These are phyloP conservation scores for Aspergillus amoenus DNA, from an alignment of 2,329 filamentous ascomycete species.

Conservation along the genomic window DNA sequence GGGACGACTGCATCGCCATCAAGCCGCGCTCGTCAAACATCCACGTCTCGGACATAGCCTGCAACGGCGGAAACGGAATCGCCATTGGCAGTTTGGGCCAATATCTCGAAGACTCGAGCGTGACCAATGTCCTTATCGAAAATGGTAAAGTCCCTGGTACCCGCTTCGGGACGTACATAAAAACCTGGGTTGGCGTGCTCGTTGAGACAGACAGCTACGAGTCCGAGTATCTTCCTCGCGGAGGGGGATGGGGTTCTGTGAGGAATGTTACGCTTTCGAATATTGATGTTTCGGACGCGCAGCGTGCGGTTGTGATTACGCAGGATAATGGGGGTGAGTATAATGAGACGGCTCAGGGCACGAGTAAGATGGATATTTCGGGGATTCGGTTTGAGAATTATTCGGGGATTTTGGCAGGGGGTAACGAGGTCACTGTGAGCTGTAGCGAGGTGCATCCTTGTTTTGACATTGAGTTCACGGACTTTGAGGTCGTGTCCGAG, in stretches of 20 bases:
- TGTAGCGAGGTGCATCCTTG: background rate
- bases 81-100: constrained; percentile 56
- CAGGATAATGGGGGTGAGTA: constrained; percentile 49
- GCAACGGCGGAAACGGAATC: constrained; percentile 53
- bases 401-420: constrained; percentile 36
- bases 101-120: constrained; percentile 55
- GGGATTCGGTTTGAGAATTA: constrained; percentile 55
- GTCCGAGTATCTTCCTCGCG: constrained; percentile 48
- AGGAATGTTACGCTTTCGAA: constrained; percentile 53
- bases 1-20: constrained; percentile 61
- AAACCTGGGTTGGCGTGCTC: constrained; percentile 55
- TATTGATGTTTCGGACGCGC: constrained; percentile 50
- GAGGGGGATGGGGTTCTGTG: constrained; percentile 56
- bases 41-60: constrained; percentile 54
- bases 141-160: constrained; percentile 47
- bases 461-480: background rate
- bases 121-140: constrained; percentile 50
- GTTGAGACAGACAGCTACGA: constrained; percentile 51
- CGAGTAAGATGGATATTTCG: constrained; percentile 51
- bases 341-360: constrained; percentile 49
- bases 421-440: background rate
- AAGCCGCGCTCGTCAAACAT: constrained; percentile 65
- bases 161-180: constrained; percentile 54
- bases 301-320: constrained; percentile 45
- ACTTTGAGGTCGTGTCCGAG: background rate